phyloP scores from a whole-genome alignment of 202 grass and related monocot species.

The Panicum hallii region DNA sequence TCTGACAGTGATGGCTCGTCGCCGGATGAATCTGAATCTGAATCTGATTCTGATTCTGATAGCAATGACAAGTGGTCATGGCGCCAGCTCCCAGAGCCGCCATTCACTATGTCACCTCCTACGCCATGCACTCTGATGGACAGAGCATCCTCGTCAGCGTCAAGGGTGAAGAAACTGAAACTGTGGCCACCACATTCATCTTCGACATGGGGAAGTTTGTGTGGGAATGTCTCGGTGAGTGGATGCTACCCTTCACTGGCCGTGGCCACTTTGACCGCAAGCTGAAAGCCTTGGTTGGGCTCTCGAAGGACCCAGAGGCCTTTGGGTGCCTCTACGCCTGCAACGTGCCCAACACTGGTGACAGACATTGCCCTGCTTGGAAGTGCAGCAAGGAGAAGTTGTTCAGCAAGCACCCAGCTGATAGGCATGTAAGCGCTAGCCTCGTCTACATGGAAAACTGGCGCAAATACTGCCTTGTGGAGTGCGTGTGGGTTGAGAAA shows the following conservation, averaged over 20 bases:
- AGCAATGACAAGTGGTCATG: neutral
- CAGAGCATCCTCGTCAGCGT: neutral
- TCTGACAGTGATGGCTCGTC: too few relatives aligned
- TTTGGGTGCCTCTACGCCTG: neutral
- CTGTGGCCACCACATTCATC: neutral
- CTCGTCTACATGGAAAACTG: neutral
- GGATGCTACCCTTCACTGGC: neutral
- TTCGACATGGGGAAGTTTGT: neutral
- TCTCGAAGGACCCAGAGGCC: neutral
- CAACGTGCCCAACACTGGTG: neutral
- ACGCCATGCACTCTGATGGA: neutral
- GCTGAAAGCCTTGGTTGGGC: neutral
- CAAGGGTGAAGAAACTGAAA: neutral
- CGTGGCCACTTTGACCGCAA: neutral
- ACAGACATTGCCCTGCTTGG: too few relatives aligned
- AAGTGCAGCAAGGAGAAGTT: neutral
- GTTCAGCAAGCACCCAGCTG: neutral
- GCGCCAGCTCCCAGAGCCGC: neutral
- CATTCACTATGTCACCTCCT: neutral
- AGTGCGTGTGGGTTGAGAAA: neutral
- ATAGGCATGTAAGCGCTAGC: neutral
- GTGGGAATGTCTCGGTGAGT: neutral
- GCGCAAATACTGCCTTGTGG: too few relatives aligned
- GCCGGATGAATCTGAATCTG: too few relatives aligned
- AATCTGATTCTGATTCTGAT: too few relatives aligned